Evolutionary conservation across 2,329 filamentous ascomycete species (phyloP), one percentile per base, ranked within the genome.

Genomic region (Colletotrichum eremochloae): DNA sequence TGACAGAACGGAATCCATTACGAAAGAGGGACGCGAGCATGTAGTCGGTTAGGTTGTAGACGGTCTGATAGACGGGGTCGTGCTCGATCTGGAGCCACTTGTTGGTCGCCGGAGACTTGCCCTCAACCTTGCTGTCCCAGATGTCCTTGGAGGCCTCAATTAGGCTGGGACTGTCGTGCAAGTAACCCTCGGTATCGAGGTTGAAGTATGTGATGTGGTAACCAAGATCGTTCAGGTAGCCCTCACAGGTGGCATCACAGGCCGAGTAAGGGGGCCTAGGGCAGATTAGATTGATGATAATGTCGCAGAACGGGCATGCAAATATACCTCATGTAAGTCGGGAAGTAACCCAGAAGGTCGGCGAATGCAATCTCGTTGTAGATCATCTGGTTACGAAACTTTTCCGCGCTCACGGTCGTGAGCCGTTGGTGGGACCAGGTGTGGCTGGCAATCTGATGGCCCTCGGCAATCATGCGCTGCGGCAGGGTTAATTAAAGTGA

Each of bases 381-480:
- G 74, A 80, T 76, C 80, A 89, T 87, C 74, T 85, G 86, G 55
- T 86, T 80, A 70, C 83, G 81, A 73, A 86, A 74, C 71, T 74
- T 73, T 38, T 65, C 57, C 8, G 62, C 71, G 53, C 63, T 74
- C 33, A 74, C 50, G 9, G 63, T 71, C 2, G 70, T 74, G 46
- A 74, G 73, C 5, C 73, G 61, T 63, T 73, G 68, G 75, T 89
- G 87, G 4, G 84, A 85, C 86, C 86, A 89, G 12, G 86, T 88
- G 78, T 89, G 90, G 18, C 85, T 87, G 71, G 87, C 90, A 72
- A 92, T 82, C 78, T 92, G 90, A 78, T 92, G 90, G 14, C 88
- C 88, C 7, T 87, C 85, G 52, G 78, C 73, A 70, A 85, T 74
- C 84, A 89, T 89, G 72, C 87, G 86, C 52, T 76, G 75, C 44